Percentiles rank a stretch among this genome's conserved stretches.
phyloP scores from a whole-genome alignment of 345 rosid genomes.

The Microcos paniculata region DNA sequence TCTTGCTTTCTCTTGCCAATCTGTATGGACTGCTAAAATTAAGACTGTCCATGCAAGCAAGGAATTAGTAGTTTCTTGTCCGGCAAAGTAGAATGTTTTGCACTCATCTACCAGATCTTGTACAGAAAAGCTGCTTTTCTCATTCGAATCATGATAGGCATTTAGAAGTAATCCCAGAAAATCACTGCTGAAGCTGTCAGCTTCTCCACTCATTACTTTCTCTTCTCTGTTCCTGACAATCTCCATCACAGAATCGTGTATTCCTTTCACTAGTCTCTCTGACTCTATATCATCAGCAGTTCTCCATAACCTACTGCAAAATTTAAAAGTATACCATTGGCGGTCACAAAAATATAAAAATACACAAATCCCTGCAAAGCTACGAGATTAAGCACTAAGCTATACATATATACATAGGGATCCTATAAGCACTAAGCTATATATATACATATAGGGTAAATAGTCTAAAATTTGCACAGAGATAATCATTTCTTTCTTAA shows the following conservation, averaged over 20 bases:
- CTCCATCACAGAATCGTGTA: slow-evolving; percentile 9
- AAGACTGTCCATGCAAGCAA: slow-evolving; percentile 38
- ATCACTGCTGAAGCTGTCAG: slow-evolving; percentile 27
- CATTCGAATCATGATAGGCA: background rate
- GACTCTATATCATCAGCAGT: slow-evolving; percentile 16
- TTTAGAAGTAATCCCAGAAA: slow-evolving; percentile 31
- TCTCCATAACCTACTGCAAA: slow-evolving; percentile 24
- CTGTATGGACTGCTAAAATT: slow-evolving; percentile 35
- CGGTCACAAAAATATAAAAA: background rate
- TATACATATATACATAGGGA: no score
- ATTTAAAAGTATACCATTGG: background rate
- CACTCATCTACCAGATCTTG: slow-evolving; percentile 43
- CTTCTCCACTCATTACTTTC: background rate
- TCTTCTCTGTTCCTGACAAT: background rate
- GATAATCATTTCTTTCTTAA: background rate
- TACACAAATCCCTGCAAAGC: background rate
- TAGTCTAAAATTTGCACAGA: no score
- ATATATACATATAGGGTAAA: no score
- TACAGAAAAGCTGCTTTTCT: slow-evolving; percentile 18
- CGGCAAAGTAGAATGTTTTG: slow-evolving; percentile 38
- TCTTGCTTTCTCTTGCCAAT: slow-evolving; percentile 51
- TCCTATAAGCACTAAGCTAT: no score
- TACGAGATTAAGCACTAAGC: background rate
- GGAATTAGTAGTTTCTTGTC: slow-evolving; percentile 35
- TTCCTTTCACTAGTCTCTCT: background rate